Evolutionary conservation across 257 asterid species (phyloP).

Genomic region (Solanum ahanhuiri): DNA sequence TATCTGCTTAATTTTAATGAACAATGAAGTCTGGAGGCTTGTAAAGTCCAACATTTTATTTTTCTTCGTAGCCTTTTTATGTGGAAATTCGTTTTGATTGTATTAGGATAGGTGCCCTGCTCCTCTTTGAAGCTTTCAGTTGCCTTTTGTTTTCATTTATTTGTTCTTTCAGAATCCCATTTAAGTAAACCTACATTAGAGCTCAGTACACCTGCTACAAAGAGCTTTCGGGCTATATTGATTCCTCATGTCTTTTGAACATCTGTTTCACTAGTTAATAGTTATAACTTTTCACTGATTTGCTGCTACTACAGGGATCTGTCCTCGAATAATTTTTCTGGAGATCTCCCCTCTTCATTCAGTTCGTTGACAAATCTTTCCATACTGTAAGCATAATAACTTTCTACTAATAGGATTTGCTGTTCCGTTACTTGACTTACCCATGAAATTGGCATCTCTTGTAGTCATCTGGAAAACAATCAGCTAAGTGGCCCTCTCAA

Average conservation of each 20-base stretch:
- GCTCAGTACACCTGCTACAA: not conserved
- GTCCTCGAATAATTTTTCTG: conserved; percentile 74
- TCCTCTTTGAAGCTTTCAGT: not conserved
- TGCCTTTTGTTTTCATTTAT: not conserved
- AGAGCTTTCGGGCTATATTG: not conserved
- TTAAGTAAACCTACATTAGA: not conserved
- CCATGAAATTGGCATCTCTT: conserved; percentile 12
- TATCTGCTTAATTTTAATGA: not conserved
- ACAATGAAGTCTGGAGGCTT: not conserved
- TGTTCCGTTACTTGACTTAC: conserved; percentile 9
- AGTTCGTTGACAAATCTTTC: conserved; percentile 68
- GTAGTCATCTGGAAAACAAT: conserved; percentile 74
- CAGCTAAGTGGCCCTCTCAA: conserved; percentile 73
- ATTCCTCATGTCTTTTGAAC: not conserved
- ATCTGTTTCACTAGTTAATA: not conserved
- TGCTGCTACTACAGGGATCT: conserved; percentile 54
- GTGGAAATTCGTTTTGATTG: not conserved
- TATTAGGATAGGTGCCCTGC: not conserved
- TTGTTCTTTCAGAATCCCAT: not conserved
- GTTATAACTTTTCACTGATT: conserved; percentile 4
- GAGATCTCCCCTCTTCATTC: conserved; percentile 81
- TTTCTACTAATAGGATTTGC: not conserved
- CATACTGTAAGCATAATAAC: conserved; percentile 58
- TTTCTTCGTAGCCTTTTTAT: not conserved
- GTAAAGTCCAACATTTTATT: not conserved